These are phyloP conservation scores for Mortierella sp. DNA, from an alignment of 371 early-diverging fungal genomes.

Conservation along the genomic window DNA sequence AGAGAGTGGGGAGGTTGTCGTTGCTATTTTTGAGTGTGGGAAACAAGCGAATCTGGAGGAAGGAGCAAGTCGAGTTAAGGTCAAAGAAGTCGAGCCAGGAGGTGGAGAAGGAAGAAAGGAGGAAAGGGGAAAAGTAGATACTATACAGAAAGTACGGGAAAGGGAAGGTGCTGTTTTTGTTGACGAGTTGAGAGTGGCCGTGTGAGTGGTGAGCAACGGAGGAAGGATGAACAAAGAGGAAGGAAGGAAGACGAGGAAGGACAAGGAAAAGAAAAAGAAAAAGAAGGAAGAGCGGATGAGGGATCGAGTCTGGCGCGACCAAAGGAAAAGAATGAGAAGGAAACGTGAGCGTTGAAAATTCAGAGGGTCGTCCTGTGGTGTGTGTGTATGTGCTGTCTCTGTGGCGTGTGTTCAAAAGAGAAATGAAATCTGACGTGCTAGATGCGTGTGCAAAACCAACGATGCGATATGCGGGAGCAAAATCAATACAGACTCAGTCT, in stretches of 20 bases:
- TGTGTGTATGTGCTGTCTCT: not conserved
- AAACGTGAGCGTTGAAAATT: not conserved
- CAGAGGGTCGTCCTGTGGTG: too few species aligned
- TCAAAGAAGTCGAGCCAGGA: not conserved
- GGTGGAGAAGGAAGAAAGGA: not conserved
- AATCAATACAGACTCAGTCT: too few species aligned
- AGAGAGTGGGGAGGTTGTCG: slow-evolving; percentile 1
- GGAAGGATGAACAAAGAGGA: not conserved
- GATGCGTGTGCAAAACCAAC: slow-evolving; percentile 1
- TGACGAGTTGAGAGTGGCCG: not conserved
- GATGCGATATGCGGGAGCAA: not conserved
- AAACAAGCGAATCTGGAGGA: not conserved
- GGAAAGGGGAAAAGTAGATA: too few species aligned
- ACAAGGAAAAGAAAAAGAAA: not conserved
- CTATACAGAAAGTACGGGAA: too few species aligned
- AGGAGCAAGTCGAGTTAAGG: not conserved
- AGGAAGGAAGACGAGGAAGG: not conserved
- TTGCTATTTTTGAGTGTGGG: not conserved
- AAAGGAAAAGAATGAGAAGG: not conserved
- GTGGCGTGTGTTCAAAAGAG: not conserved
- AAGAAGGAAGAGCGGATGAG: not conserved
- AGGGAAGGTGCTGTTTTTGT: too few species aligned
- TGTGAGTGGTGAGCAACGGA: not conserved
- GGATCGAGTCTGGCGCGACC: not conserved
- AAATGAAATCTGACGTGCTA: not conserved